phyloP scores from a whole-genome alignment of 192 early-diverging fungal species.

The Podila epicladia region DNA sequence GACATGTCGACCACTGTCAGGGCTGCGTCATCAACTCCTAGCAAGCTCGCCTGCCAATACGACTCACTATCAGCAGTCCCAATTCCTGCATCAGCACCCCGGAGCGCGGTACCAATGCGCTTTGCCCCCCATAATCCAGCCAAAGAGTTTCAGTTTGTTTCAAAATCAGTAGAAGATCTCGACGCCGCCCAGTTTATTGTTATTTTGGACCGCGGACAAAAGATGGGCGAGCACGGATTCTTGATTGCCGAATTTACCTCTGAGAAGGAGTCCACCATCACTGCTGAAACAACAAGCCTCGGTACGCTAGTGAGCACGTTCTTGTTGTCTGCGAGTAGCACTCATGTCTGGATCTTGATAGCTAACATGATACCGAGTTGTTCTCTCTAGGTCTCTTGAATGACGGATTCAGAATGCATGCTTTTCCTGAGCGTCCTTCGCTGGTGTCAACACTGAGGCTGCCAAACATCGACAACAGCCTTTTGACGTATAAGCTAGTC shows the following conservation, averaged over 20 bases:
- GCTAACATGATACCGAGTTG: too few relatives aligned
- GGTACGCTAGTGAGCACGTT: slow-evolving; percentile 19
- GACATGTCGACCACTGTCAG: slow-evolving; percentile 11
- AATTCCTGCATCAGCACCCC: slow-evolving; percentile 20
- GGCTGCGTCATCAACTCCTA: slow-evolving; percentile 14
- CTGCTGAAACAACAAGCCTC: slow-evolving; percentile 50
- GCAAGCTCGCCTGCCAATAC: slow-evolving; percentile 14
- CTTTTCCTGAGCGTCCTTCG: slow-evolving; percentile 43
- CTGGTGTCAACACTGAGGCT: slow-evolving; percentile 59
- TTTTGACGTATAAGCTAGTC: slow-evolving; percentile 61
- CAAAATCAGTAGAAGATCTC: slow-evolving; percentile 17
- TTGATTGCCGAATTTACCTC: slow-evolving; percentile 59
- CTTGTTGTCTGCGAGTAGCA: neutral
- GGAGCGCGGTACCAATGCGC: slow-evolving; percentile 3
- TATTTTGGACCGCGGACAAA: slow-evolving; percentile 49
- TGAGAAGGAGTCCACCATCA: slow-evolving; percentile 28
- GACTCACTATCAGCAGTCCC: slow-evolving; percentile 22
- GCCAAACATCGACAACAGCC: slow-evolving; percentile 61
- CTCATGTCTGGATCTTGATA: neutral
- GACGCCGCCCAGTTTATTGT: slow-evolving; percentile 10
- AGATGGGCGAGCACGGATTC: slow-evolving; percentile 51
- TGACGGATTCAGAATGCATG: slow-evolving; percentile 48
- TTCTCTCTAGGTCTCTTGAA: slow-evolving; percentile 38
- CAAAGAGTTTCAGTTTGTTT: slow-evolving; percentile 27
- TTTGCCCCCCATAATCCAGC: slow-evolving; percentile 11